Base-by-base conservation (phyloP, 768 basidiomycete species). In the Tylopilus sp. region DNA sequence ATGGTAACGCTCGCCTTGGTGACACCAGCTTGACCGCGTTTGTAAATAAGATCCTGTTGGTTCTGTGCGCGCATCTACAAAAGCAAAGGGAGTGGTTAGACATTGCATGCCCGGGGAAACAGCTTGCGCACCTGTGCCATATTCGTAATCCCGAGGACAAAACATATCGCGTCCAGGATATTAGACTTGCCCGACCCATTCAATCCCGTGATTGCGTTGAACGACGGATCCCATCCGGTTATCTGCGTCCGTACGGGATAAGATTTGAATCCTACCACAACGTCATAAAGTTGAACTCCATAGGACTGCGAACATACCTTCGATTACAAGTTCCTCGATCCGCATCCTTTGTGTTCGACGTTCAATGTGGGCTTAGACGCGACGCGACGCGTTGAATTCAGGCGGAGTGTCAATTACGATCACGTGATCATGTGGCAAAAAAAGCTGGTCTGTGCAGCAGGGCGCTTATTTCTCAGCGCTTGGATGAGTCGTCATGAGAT, bases 151-250 rank as follows among this genome's bases (percentile, higher is more conserved):
- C 97, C 97, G 19, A 99, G 79, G 16, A 98, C 97, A 68, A 99
- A 99, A 72, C 95, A 97, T 72, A 98, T 98, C 54, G 97, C 95
- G 76, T 99, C 97, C 57, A 99, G 84, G 63, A 99, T 98, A 75
- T 99, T 99, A 54, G 94, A 97, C 76, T 99, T 98, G 62, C 96
- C 96, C 0, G 93, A 96, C 3, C 92, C 93, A 75, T 93, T 93
- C 60, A 92, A 81, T 42, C 95, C 95, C 6, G 93, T 97, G 72
- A 99, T 98, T 6, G 97, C 97, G 69, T 98, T 98, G 81, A 99
- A 99, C 5, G 92, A 96, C 7, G 91, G 74, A 67, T 98, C 96
- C 93, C 97, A 99, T 56, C 95, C 96, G 0, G 87, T 87, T 56
- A 99, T 96, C 63, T 90, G 89, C 0, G 97, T 98, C 45, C 96